phyloP scores from a whole-genome alignment of 2,329 filamentous ascomycete genomes.

The Alternaria sp. region DNA sequence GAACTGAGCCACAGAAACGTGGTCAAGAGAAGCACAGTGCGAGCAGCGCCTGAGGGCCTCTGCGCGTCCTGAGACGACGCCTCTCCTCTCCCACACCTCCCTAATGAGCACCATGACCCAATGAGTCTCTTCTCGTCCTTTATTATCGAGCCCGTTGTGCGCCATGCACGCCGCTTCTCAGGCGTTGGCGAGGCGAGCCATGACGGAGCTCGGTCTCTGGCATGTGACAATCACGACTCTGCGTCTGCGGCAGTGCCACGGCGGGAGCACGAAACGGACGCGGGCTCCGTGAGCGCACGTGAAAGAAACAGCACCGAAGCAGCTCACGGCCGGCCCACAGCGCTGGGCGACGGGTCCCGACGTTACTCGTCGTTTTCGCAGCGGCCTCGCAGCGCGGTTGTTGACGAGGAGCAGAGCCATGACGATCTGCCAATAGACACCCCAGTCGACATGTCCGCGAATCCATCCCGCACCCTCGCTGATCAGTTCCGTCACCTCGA shows the following conservation, averaged over 20 bases:
- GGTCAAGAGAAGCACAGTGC: conserved; percentile 16
- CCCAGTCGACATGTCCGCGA: conserved; percentile 40
- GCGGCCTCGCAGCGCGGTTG: conserved; percentile 29
- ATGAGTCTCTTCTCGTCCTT: conserved; percentile 52
- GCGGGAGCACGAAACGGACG: conserved; percentile 10
- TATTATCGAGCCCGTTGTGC: conserved; percentile 49
- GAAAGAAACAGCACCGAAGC: conserved; percentile 10
- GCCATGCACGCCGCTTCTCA: conserved; percentile 49
- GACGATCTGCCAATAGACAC: conserved; percentile 35
- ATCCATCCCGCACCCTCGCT: conserved; percentile 36
- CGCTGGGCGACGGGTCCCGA: conserved; percentile 23
- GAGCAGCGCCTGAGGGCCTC: conserved; percentile 8
- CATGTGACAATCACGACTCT: conserved; percentile 38
- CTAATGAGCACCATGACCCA: conserved; percentile 23
- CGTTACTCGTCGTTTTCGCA: conserved; percentile 32
- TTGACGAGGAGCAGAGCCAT: conserved; percentile 30
- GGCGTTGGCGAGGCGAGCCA: conserved; percentile 24
- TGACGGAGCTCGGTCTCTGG: conserved; percentile 21
- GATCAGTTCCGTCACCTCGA: conserved; percentile 34
- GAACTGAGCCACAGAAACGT: conserved; percentile 13
- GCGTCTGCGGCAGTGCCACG: conserved; percentile 6
- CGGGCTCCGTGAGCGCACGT: conserved; percentile 9
- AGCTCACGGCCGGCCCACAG: conserved; percentile 8
- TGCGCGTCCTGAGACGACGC: neutral
- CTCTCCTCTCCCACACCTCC: neutral